Evolutionary conservation across 208 protist species (phyloP).

Genomic region (Wallacemonas sp.): DNA sequence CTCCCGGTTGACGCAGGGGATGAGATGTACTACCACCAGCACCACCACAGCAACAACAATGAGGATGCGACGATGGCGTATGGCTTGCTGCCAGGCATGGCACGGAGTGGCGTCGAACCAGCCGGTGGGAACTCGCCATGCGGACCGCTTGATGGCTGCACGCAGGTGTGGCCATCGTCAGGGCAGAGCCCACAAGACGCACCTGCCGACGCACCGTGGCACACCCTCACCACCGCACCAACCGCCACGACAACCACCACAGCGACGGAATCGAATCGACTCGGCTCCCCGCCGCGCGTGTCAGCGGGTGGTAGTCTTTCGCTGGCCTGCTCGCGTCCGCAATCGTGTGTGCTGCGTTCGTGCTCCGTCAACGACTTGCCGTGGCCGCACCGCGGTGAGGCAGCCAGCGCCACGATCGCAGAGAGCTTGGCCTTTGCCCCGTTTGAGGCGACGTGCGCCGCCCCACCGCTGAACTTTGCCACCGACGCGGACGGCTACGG

Average conservation of each 20-base stretch:
- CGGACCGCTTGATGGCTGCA: conserved; percentile 7
- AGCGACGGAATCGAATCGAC: not conserved
- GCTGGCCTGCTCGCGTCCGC: conserved; percentile 10
- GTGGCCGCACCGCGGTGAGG: not conserved
- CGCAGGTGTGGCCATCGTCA: not conserved
- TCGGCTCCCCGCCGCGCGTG: conserved; percentile 10
- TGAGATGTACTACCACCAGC: too few species aligned
- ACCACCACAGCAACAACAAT: too few species aligned
- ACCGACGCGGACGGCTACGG: not conserved
- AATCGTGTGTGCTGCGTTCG: conserved; percentile 4
- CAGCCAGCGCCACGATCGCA: too few species aligned
- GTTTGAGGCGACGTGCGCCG: too few species aligned
- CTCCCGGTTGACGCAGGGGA: too few species aligned
- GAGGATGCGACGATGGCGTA: too few species aligned
- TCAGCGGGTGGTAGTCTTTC: not conserved
- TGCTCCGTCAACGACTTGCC: conserved; percentile 13
- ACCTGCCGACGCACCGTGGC: not conserved
- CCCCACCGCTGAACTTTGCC: too few species aligned
- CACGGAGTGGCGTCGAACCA: too few species aligned
- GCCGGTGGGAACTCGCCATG: not conserved
- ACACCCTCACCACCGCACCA: too few species aligned
- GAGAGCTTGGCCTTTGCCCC: too few species aligned
- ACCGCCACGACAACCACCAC: not conserved
- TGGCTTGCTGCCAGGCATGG: not conserved
- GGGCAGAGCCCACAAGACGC: too few species aligned